Base-by-base conservation (phyloP, 2,329 filamentous ascomycete species). In the Stemphylium lycopersici region DNA sequence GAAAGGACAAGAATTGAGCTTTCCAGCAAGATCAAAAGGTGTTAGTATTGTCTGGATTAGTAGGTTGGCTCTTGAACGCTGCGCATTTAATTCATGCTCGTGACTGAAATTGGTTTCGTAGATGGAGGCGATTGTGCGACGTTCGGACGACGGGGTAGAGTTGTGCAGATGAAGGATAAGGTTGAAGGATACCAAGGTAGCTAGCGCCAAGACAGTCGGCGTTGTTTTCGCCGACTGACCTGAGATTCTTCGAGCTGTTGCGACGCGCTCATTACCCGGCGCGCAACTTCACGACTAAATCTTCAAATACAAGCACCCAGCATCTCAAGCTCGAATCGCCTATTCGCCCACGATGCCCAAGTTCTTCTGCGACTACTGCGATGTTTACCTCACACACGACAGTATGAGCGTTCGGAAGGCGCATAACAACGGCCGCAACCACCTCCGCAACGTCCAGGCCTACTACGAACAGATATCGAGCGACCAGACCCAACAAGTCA, bases 301-400 rank as follows among this genome's bases (percentile, higher is more conserved):
- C 15, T 38, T 22, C 34, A 15, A 33, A 15, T 29, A 15, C 42
- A 6, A 36, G 15, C 6, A 20, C 12, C 15, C 20, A 40, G 15
- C 40, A 33, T 42, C 22, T 24, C 24, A 22, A 29, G 13, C 6
- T 12, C 11, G 24, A 11, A 39, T 18, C 26, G 16, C 2, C 6
- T 20, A 22, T 8, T n/a, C 3, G 3, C 11, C 20, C 52, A 61
- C 39, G 3, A 68, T 68, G 65, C 65, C 65, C 18, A 68, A 68
- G 56, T 68, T 68, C 58, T 68, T 68, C 47, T 68, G 93, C 84
- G 95, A 99, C 78, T 99, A 99, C 80, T 99, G 95, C 85, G 95
- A 99, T 89, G 95, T 99, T 78, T 99, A 99, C 84, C 90, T 99
- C 69, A 99, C 95, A 66, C 95, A 99, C 84, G 95, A 99, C 84